A percentile compares a stretch with the other conserved stretches of the same genome.
phyloP scores from a whole-genome alignment of 2,329 filamentous ascomycete genomes.

The Moelleriella libera region DNA sequence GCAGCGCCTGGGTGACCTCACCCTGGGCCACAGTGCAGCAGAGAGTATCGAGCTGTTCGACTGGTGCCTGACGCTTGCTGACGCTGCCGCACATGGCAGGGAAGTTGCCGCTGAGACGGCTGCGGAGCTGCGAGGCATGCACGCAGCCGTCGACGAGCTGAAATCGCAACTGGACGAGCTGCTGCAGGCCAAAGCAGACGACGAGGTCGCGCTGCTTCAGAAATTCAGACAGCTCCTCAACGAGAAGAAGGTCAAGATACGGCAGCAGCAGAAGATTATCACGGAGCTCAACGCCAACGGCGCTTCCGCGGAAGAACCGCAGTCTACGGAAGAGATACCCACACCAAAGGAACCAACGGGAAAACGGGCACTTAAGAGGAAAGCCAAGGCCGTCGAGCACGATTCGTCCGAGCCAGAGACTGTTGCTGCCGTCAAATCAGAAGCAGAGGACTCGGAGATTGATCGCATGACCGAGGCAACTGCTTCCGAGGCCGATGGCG shows the following conservation, averaged over 20 bases:
- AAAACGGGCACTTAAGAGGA: constrained; percentile 32
- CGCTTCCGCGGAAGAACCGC: constrained; percentile 10
- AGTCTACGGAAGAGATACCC: constrained; percentile 10
- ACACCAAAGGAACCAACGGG: constrained; percentile 18
- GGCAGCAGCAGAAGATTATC: constrained; percentile 55
- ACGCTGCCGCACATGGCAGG: constrained; percentile 29
- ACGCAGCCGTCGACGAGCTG: constrained; percentile 42
- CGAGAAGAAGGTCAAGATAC: constrained; percentile 67
- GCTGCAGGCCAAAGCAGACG: constrained; percentile 47
- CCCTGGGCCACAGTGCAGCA: constrained; percentile 37
- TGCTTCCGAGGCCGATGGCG: constrained; percentile 27
- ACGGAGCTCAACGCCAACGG: constrained; percentile 21
- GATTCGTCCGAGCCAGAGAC: constrained; percentile 31
- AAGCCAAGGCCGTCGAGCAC: constrained; percentile 26
- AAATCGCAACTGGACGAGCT: constrained; percentile 52
- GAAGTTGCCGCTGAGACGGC: constrained; percentile 27
- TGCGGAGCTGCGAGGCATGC: constrained; percentile 29
- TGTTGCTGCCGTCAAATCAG: constrained; percentile 18
- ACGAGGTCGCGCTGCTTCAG: constrained; percentile 51
- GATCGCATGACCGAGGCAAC: constrained; percentile 25
- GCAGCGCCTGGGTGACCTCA: constrained; percentile 57
- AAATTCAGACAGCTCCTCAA: constrained; percentile 62
- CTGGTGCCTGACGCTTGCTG: constrained; percentile 50
- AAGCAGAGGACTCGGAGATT: constrained; percentile 24
- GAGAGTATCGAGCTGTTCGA: constrained; percentile 52